Evolutionary conservation across 2,329 filamentous ascomycete genomes (phyloP).

Genomic region (Neoscytalidium dimidiatum): DNA sequence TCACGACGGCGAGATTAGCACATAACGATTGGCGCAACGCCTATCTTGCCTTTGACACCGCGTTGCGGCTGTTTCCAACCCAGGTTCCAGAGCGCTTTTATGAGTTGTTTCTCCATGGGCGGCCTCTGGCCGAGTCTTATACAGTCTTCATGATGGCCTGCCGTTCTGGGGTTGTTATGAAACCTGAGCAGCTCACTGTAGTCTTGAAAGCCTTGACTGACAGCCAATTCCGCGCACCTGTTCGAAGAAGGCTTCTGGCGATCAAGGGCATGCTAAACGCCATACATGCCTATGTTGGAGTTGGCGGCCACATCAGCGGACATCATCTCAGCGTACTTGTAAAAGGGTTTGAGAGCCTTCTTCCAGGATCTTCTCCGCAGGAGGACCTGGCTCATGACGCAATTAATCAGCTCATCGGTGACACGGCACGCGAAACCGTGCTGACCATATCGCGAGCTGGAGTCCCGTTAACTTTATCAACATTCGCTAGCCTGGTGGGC

Average conservation of each 20-base stretch:
- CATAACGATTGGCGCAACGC: conserved; percentile 49
- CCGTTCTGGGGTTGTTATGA: conserved; percentile 43
- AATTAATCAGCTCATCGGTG: conserved; percentile 1
- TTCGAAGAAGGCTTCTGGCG: not conserved
- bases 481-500: conserved; percentile 32
- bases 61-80: conserved; percentile 49
- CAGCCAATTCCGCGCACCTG: conserved; percentile 22
- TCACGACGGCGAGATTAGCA: conserved; percentile 49
- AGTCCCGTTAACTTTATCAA: conserved; percentile 25
- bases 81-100: conserved; percentile 45
- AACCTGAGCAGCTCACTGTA: conserved; percentile 32
- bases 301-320: conserved; percentile 36
- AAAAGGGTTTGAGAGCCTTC: conserved; percentile 32
- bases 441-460: conserved; percentile 25
- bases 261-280: conserved; percentile 44
- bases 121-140: conserved; percentile 50
- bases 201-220: conserved; percentile 36
- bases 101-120: conserved; percentile 46
- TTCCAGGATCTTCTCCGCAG: not conserved
- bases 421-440: conserved; percentile 6
- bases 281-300: conserved; percentile 44
- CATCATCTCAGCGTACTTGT: conserved; percentile 43
- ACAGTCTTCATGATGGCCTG: conserved; percentile 51
- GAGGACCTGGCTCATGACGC: conserved; percentile 21
- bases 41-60: conserved; percentile 53